Conservation (phyloP, 2,329 filamentous ascomycete genomes). For the Talaromyces sp. region DNA sequence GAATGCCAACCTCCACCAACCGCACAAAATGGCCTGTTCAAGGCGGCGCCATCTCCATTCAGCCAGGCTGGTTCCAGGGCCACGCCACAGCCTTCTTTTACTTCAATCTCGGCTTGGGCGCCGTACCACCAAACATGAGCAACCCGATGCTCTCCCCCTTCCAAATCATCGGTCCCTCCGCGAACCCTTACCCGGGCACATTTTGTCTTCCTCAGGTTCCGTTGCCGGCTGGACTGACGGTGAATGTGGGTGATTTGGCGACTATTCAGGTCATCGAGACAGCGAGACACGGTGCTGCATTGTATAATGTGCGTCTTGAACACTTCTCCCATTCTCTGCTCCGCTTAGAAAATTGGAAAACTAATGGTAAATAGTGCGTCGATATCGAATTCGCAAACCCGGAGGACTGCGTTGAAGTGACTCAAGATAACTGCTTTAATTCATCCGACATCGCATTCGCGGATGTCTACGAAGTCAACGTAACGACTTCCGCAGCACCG, state of each 20-base stretch:
- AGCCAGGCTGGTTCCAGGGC: constrained; percentile 94
- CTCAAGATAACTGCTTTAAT: constrained; percentile 83
- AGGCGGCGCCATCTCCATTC: constrained; percentile 83
- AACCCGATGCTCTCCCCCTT: constrained; percentile 75
- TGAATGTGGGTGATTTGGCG: constrained; percentile 78
- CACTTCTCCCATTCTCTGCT: neutral
- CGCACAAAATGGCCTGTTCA: constrained; percentile 86
- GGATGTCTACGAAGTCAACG: constrained; percentile 58
- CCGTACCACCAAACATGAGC: constrained; percentile 80
- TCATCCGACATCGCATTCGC: constrained; percentile 72
- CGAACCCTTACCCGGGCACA: constrained; percentile 79
- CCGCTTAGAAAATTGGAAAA: neutral
- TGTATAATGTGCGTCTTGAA: constrained; percentile 66
- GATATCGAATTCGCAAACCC: constrained; percentile 89
- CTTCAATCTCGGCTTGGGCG: constrained; percentile 85
- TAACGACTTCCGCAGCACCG: constrained; percentile 26
- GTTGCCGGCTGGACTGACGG: constrained; percentile 66
- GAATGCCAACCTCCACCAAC: constrained; percentile 71
- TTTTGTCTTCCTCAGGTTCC: constrained; percentile 89
- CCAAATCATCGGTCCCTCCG: constrained; percentile 75
- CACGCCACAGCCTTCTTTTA: constrained; percentile 80
- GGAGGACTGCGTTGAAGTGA: constrained; percentile 70
- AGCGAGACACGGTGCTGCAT: constrained; percentile 74
- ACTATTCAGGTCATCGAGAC: constrained; percentile 85
- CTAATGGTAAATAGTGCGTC: constrained; percentile 63